Evolutionary conservation across 306 rosid species (phyloP).

Genomic region (Boehmeria nivea): DNA sequence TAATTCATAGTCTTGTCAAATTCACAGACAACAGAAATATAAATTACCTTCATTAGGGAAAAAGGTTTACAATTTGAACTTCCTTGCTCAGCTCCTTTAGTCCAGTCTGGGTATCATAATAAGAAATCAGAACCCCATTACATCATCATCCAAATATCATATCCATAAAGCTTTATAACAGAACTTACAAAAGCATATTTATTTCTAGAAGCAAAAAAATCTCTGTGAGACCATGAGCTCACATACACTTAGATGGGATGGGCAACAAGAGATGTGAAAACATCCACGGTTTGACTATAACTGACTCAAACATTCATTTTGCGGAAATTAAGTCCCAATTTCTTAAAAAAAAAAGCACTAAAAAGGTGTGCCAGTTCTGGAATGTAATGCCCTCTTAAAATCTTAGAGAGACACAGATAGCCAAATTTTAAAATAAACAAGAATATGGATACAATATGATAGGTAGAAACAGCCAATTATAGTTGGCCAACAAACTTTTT

Average conservation of each 20-base stretch:
- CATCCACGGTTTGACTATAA: slow-evolving; percentile 3
- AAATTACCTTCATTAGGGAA: slow-evolving; percentile 30
- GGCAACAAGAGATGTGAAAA: slow-evolving; percentile 22
- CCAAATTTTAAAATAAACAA: slow-evolving; percentile 3
- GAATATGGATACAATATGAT: slow-evolving; percentile 6
- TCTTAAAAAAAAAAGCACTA: background rate
- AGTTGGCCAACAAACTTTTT: slow-evolving; percentile 55
- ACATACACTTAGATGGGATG: slow-evolving; percentile 3
- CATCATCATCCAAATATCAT: background rate
- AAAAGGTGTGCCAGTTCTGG: slow-evolving; percentile 6
- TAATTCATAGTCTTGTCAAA: too few species aligned
- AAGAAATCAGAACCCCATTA: background rate
- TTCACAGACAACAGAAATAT: background rate
- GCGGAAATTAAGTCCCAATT: background rate
- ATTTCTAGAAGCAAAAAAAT: background rate
- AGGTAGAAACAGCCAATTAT: slow-evolving; percentile 32
- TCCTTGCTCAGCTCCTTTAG: slow-evolving; percentile 19
- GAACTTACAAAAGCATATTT: background rate
- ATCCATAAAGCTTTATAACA: background rate
- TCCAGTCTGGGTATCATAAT: slow-evolving; percentile 1
- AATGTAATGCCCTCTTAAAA: background rate
- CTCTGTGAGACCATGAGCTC: background rate
- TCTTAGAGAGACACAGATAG: slow-evolving; percentile 2
- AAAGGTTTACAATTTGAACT: slow-evolving; percentile 23
- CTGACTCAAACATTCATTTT: slow-evolving; percentile 19